A percentile compares a stretch with the other conserved stretches of the same genome.
Conservation (phyloP, 2,329 filamentous ascomycete species). For the Cladosporium sphaerospermum region DNA sequence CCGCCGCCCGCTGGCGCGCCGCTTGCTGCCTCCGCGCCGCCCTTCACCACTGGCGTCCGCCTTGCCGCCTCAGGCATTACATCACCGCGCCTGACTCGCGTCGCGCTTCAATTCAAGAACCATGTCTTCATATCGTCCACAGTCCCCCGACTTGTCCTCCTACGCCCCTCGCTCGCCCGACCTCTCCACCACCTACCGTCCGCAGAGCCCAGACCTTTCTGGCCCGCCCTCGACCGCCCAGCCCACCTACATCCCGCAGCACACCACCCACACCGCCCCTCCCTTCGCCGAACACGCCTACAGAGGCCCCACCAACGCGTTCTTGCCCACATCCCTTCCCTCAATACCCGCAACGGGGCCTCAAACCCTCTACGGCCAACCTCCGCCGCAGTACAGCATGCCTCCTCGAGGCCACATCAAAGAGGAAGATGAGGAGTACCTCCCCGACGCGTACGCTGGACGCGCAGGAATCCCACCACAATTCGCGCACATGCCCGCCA, state of each 20-base stretch:
- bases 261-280: slow-evolving; percentile 9
- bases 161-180: slow-evolving; percentile 40
- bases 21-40: neutral
- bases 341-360: slow-evolving; percentile 14
- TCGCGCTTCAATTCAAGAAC: slow-evolving; percentile 5
- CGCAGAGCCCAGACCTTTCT: slow-evolving; percentile 34
- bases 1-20: neutral
- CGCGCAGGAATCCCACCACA: slow-evolving; percentile 13
- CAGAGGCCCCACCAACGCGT: slow-evolving; percentile 6
- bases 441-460: slow-evolving; percentile 21
- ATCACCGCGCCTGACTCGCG: slow-evolving; percentile 4
- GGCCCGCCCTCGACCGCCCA: slow-evolving; percentile 23
- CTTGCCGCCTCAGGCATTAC: slow-evolving; percentile 2
- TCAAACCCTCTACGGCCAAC: slow-evolving; percentile 9
- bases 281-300: slow-evolving; percentile 5
- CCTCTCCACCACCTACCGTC: slow-evolving; percentile 42
- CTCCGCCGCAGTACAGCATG: slow-evolving; percentile 15
- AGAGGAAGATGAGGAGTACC: slow-evolving; percentile 28
- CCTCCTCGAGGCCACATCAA: slow-evolving; percentile 19
- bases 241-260: slow-evolving; percentile 11
- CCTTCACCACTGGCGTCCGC: neutral
- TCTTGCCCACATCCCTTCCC: slow-evolving; percentile 9
- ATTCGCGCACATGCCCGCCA: slow-evolving; percentile 9
- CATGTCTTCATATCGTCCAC: slow-evolving; percentile 9
- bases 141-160: slow-evolving; percentile 13